These are phyloP conservation scores for Kwoniella pini DNA, from an alignment of 768 basidiomycete species.

Conservation along the genomic window DNA sequence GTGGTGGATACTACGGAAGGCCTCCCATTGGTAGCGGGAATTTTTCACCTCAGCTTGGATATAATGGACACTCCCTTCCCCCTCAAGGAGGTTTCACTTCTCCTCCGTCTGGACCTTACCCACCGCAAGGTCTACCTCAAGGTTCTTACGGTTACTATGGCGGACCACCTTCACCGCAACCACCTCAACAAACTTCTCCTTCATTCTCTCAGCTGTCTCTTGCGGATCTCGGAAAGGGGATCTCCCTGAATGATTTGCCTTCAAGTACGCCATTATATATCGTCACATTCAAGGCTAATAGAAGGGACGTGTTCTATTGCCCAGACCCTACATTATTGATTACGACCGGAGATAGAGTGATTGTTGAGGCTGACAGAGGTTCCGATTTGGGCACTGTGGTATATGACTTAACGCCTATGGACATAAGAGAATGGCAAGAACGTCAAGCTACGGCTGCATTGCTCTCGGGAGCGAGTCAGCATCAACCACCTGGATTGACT, in stretches of 20 bases:
- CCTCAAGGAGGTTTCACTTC: neutral
- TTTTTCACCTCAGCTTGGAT: neutral
- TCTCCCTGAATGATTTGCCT: conserved; percentile 80
- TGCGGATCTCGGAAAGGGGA: conserved; percentile 72
- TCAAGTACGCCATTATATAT: conserved; percentile 87
- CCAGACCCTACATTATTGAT: conserved; percentile 69
- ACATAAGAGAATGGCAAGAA: conserved; percentile 88
- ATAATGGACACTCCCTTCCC: neutral
- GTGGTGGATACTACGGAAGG: neutral
- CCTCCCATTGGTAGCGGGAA: neutral
- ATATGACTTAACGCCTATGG: conserved; percentile 84
- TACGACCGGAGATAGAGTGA: conserved; percentile 84
- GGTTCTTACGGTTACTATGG: conserved; percentile 3
- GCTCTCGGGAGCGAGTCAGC: conserved; percentile 44
- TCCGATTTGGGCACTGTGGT: conserved; percentile 83
- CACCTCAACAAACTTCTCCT: conserved; percentile 23
- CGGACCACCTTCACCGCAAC: conserved; percentile 10
- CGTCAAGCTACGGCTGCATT: conserved; percentile 65
- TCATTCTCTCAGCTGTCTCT: conserved; percentile 45
- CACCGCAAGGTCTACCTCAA: neutral
- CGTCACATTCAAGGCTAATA: conserved; percentile 95
- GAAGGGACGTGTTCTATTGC: conserved; percentile 91
- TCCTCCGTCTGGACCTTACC: neutral
- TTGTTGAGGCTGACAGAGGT: conserved; percentile 94
- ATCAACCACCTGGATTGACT: conserved; percentile 46